These are phyloP conservation scores for Salix koriyanagi DNA, from an alignment of 345 rosid genomes.

Conservation along the genomic window DNA sequence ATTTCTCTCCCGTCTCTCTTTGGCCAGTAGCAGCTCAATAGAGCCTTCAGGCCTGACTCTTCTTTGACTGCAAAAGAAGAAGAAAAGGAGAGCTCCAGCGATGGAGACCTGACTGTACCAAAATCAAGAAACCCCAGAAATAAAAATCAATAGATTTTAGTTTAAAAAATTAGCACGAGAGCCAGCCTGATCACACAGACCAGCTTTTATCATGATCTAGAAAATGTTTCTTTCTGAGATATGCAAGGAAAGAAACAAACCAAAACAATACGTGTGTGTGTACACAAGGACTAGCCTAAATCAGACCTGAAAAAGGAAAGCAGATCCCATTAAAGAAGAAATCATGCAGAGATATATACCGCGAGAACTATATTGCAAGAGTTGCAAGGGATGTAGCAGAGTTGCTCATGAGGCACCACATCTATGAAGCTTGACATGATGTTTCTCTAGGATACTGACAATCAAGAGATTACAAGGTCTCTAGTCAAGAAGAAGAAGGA, in stretches of 20 bases:
- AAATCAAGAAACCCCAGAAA: conserved; percentile 27
- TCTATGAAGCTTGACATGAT: conserved; percentile 36
- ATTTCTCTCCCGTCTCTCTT: conserved; percentile 7
- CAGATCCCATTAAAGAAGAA: conserved; percentile 33
- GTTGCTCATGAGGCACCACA: conserved; percentile 53
- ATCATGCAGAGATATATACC: conserved; percentile 37
- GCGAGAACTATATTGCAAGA: conserved; percentile 97
- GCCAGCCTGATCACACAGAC: conserved; percentile 8
- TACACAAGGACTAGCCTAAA: not conserved
- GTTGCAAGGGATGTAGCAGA: conserved; percentile 99
- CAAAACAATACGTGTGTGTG: not conserved
- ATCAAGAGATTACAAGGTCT: conserved; percentile 4
- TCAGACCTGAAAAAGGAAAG: conserved; percentile 1
- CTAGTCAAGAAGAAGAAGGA: conserved; percentile 22
- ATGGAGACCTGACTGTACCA: conserved; percentile 49
- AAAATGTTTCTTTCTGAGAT: conserved; percentile 20
- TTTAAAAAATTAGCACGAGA: conserved; percentile 12
- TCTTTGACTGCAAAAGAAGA: conserved; percentile 47
- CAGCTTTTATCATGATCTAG: conserved; percentile 34
- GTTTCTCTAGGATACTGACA: not conserved
- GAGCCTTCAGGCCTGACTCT: conserved; percentile 28
- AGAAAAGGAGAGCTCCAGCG: conserved; percentile 32
- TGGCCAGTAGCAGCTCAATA: conserved; percentile 17
- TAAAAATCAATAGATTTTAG: conserved; percentile 12
- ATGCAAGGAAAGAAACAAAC: conserved; percentile 7